Evolutionary conservation across 306 rosid genomes (phyloP).

Genomic region (Acacia confusa): DNA sequence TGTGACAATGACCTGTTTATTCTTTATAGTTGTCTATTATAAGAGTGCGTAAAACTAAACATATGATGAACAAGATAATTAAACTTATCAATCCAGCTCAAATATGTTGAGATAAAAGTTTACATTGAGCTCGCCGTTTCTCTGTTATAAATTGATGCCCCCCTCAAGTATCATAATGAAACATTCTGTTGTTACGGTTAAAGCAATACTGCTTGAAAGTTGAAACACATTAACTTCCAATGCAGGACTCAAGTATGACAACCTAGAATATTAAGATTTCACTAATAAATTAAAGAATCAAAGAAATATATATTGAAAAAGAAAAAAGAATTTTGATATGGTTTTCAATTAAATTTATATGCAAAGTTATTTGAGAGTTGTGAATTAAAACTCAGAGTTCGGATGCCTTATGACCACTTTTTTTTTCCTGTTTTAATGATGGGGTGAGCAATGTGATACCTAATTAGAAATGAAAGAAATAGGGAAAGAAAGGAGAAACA

Average conservation of each 20-base stretch:
- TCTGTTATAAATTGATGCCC: constrained; percentile 7
- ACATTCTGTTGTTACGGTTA: background rate
- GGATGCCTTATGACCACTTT: constrained; percentile 18
- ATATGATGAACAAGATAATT: background rate
- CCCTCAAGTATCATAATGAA: background rate
- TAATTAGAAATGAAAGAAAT: constrained; percentile 4
- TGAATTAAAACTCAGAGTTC: constrained; percentile 6
- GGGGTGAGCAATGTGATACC: background rate
- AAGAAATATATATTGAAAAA: background rate
- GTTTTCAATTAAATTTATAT: background rate
- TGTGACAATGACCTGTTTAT: background rate
- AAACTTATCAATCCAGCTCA: background rate
- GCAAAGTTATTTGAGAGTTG: constrained; percentile 8
- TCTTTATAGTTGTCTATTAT: background rate
- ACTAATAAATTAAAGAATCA: background rate
- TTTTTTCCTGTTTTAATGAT: constrained; percentile 4
- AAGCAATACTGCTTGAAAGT: constrained; percentile 1
- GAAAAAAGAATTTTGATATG: background rate
- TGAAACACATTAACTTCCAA: constrained; percentile 8
- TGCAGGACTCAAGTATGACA: constrained; percentile 11
- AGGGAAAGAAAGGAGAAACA: background rate
- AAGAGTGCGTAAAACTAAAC: background rate
- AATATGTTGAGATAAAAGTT: constrained; percentile 5
- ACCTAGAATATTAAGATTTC: background rate
- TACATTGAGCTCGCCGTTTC: background rate